These are phyloP conservation scores for Fusarium austroafricanum DNA, from an alignment of 2,329 filamentous ascomycete genomes.

Conservation along the genomic window DNA sequence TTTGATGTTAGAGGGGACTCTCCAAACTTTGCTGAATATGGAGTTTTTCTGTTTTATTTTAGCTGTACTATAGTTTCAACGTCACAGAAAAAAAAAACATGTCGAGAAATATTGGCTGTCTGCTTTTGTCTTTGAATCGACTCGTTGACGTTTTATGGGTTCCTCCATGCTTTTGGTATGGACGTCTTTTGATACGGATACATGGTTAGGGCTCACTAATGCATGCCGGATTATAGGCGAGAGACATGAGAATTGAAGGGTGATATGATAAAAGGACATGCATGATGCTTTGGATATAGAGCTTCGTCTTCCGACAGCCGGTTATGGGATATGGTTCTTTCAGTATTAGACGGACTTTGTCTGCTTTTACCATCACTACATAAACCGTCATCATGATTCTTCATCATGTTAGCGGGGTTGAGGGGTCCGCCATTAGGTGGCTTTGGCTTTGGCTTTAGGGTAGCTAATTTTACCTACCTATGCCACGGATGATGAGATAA, in stretches of 20 bases:
- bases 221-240: slow-evolving; percentile 2
- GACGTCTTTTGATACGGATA: neutral
- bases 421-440: neutral
- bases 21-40: slow-evolving; percentile 34
- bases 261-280: neutral
- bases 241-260: neutral
- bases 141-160: neutral
- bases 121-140: neutral
- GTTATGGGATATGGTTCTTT: neutral
- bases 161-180: neutral
- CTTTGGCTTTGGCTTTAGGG: too few species aligned
- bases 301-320: neutral
- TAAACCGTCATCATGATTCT: slow-evolving; percentile 12
- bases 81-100: slow-evolving; percentile 37
- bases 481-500: too few species aligned
- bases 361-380: neutral
- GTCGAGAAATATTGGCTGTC: slow-evolving; percentile 19
- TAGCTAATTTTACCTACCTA: neutral
- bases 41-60: slow-evolving; percentile 17
- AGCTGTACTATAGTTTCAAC: slow-evolving; percentile 44
- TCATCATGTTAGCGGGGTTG: slow-evolving; percentile 34
- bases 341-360: neutral
- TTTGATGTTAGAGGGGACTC: slow-evolving; percentile 42
- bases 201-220: slow-evolving; percentile 36
- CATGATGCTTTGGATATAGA: neutral